Conservation (phyloP, 495 filamentous ascomycete genomes). For the Penicillium manginii region DNA sequence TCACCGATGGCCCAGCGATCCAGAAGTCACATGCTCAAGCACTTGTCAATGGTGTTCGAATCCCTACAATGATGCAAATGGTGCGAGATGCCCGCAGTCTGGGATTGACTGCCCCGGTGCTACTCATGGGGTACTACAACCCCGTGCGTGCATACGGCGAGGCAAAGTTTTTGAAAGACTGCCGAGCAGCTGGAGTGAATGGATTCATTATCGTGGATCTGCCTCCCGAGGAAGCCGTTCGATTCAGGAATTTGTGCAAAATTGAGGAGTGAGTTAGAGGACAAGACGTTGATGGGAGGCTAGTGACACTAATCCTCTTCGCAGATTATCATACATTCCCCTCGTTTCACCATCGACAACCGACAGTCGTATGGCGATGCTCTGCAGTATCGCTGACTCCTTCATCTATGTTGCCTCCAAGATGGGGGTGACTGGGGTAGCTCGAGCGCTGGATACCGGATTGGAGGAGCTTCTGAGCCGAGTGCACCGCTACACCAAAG, state of each 20-base stretch:
- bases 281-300: too few relatives aligned
- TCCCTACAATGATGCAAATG: conserved; percentile 73
- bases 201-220: conserved; percentile 97
- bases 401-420: conserved; percentile 98
- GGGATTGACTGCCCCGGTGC: conserved; percentile 77
- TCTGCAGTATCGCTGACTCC: conserved; percentile 95
- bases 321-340: conserved; percentile 86
- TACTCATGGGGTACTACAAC: conserved; percentile 98
- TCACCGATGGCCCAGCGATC: conserved; percentile 89
- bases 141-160: conserved; percentile 90
- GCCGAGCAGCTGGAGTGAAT: conserved; percentile 84
- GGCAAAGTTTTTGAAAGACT: conserved; percentile 79
- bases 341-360: conserved; percentile 91
- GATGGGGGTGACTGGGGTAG: conserved; percentile 92
- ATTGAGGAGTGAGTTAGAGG: conserved; percentile 60
- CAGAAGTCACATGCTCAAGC: conserved; percentile 86
- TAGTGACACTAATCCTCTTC: not conserved
- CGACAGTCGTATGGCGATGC: conserved; percentile 82
- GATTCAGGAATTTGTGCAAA: conserved; percentile 81
- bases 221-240: conserved; percentile 90
- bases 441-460: conserved; percentile 72
- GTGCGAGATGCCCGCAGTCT: conserved; percentile 71
- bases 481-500: conserved; percentile 81
- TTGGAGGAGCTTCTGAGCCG: conserved; percentile 76
- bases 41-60: conserved; percentile 82